Evolutionary conservation across 2,329 filamentous ascomycete genomes (phyloP).

Genomic region (Ophiosphaerella herpotricha): DNA sequence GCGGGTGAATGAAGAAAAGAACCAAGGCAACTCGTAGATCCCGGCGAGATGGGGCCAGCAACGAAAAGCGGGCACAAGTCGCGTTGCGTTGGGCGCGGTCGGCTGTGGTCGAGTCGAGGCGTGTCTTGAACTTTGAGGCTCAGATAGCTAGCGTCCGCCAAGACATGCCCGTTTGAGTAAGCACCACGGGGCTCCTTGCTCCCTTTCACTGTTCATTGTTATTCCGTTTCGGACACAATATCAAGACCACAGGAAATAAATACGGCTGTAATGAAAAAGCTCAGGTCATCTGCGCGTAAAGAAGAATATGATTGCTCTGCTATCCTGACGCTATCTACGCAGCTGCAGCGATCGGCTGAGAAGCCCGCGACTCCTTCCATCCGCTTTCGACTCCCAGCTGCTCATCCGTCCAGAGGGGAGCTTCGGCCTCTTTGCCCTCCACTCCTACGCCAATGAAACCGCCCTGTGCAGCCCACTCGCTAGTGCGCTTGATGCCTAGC

Average conservation of each 20-base stretch:
- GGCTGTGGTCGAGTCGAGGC: slow-evolving; percentile 10
- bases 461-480: slow-evolving; percentile 86
- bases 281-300: too few species aligned
- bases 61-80: slow-evolving; percentile 11
- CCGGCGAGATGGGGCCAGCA: slow-evolving; percentile 13
- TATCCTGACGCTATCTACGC: slow-evolving; percentile 22
- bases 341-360: slow-evolving; percentile 51
- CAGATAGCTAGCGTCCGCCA: slow-evolving; percentile 12
- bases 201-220: background rate
- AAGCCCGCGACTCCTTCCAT: slow-evolving; percentile 58
- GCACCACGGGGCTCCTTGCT: background rate
- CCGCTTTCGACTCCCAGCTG: slow-evolving; percentile 75
- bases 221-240: background rate
- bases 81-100: slow-evolving; percentile 22
- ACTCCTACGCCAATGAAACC: slow-evolving; percentile 95
- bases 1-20: background rate
- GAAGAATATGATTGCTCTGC: slow-evolving; percentile 18
- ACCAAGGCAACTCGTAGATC: background rate
- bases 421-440: slow-evolving; percentile 60
- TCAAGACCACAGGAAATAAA: background rate
- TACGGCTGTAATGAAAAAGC: background rate
- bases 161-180: background rate
- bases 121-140: slow-evolving; percentile 20
- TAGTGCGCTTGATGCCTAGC: slow-evolving; percentile 88
- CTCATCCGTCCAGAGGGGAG: slow-evolving; percentile 87